phyloP scores from a whole-genome alignment of 2,329 filamentous ascomycete species.

The Dothideomycetes sp. region DNA sequence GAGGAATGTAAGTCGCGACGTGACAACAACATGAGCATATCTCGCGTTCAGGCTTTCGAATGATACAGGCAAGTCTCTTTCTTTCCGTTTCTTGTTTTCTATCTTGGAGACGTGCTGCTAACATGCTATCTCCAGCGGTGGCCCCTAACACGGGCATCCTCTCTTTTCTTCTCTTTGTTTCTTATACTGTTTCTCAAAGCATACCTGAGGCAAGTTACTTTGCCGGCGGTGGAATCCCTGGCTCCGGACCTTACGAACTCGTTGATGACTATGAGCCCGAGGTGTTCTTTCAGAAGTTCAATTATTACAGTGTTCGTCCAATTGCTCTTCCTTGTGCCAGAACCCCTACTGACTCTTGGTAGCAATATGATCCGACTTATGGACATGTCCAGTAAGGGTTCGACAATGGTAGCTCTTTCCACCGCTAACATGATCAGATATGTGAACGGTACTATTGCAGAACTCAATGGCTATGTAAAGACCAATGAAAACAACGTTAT shows the following conservation, averaged over 20 bases:
- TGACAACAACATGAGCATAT: slow-evolving; percentile 3
- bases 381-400: slow-evolving; percentile 23
- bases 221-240: slow-evolving; percentile 23
- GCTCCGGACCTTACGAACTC: slow-evolving; percentile 21
- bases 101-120: slow-evolving; percentile 2
- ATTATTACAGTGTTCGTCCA: slow-evolving; percentile 34
- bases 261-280: slow-evolving; percentile 25
- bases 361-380: slow-evolving; percentile 24
- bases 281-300: slow-evolving; percentile 29
- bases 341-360: too few relatives aligned
- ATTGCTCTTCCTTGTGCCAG: background rate
- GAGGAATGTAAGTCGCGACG: slow-evolving; percentile 3
- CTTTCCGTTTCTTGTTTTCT: too few relatives aligned
- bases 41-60: slow-evolving; percentile 1
- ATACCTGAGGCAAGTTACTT: slow-evolving; percentile 20
- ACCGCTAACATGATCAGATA: slow-evolving; percentile 20
- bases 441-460: slow-evolving; percentile 31
- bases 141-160: background rate
- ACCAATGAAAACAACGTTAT: slow-evolving; percentile 19
- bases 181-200: slow-evolving; percentile 19
- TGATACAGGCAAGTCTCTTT: slow-evolving; percentile 6
- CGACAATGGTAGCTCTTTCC: background rate
- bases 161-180: slow-evolving; percentile 17
- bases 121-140: slow-evolving; percentile 9
- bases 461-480: slow-evolving; percentile 24